Base-by-base conservation (phyloP, 2,329 filamentous ascomycete species). In the Talaromyces rugulosus region DNA sequence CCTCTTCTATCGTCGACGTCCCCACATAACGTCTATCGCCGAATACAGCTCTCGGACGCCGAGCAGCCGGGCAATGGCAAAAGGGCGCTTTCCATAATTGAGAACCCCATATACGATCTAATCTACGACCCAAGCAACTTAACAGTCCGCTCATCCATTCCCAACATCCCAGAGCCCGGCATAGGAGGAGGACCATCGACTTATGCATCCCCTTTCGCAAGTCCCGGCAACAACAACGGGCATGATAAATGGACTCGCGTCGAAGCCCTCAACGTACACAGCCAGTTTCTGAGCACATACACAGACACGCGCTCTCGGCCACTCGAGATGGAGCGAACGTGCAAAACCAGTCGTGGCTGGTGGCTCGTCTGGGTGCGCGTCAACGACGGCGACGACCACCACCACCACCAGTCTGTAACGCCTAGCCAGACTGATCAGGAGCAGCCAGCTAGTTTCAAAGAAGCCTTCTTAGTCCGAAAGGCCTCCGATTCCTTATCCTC, bases 281-380 rank as follows among this genome's bases (percentile, higher is more conserved):
- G 80, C 8, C 83, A 85, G 60, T 81, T 88, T 47, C 73, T 89
- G 30, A 81, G 81, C 61, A 86, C 83, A 0, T 78, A 86, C 57
- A 70, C 73, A n/a, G 79, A 80, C 62, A 86, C 85, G 1, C 77
- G 81, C 2, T 73, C 73, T 27, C 74, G 73, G 1, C 65, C 71
- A 1, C 71, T 75, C 8, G 85, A 88, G 64, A 76, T 84, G 6
- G 86, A 89, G 67, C 78, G 84, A 34, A 87, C 83, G 0, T 83
- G 82, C 71, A 88, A 88, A 72, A 88, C 86, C 0, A 81, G 75
- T 51, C 80, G 86, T n/a, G 84, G 84, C 6, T 89, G 86, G 86
- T 89, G 86, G 86, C 80, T 89, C 2, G 82, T 87, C 27, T 89
- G 86, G 86, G 82, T 88, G 72, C 80, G 84, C 8, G 72, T 87